Base-by-base conservation (phyloP, 2,329 filamentous ascomycete genomes). In the Diplodia mutila region DNA sequence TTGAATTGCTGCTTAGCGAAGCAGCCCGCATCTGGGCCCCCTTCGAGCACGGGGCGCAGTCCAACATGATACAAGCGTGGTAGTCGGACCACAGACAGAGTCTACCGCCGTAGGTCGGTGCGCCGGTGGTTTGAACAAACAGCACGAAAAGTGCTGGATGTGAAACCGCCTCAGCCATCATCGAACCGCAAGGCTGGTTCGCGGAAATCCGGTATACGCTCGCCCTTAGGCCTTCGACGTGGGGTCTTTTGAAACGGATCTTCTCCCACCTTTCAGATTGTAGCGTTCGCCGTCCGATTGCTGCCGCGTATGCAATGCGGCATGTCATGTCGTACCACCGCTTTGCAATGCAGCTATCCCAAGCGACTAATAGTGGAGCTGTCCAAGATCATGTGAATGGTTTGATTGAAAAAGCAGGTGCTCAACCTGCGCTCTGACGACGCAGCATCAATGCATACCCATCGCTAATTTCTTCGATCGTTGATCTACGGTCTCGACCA, bases 391-490 rank as follows among this genome's bases (percentile, higher is more conserved):
- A 51, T 23, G 16, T 57, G 53, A 21, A 9, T 46, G 42, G 51
- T 55, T 25, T 63, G 46, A 63, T 63, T 39, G 46, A 29, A 25
- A 37, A 37, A 37, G 49, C 5, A 25, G 46, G 12, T 21, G 27
- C 59, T 63, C 49, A 23, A 34, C 46, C 29, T 25, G 49, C 23
- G 59, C 59, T 37, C 46, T 51, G 42, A 23, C 46, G 21, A 51
- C 59, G 25, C 18, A 18, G 42, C 23, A 29, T 52, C 46, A 51
- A 48, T 63, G 59, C 59, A 63, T 25, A 37, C 59, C n/a, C 46
- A 63, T 51, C 59, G 29, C 46, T 29, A 63, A 63, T 63, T 63
- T 63, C 42, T 51, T n/a, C 14, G 46, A 63, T 51, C n/a, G 27
- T 49, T 34, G 42, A 63, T 63, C 59, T 51, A 29, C 59, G 34